Percentiles rank a stretch among this genome's conserved stretches.
phyloP scores from a whole-genome alignment of 1,139 yeast genomes.

The Candida tunisiensis region DNA sequence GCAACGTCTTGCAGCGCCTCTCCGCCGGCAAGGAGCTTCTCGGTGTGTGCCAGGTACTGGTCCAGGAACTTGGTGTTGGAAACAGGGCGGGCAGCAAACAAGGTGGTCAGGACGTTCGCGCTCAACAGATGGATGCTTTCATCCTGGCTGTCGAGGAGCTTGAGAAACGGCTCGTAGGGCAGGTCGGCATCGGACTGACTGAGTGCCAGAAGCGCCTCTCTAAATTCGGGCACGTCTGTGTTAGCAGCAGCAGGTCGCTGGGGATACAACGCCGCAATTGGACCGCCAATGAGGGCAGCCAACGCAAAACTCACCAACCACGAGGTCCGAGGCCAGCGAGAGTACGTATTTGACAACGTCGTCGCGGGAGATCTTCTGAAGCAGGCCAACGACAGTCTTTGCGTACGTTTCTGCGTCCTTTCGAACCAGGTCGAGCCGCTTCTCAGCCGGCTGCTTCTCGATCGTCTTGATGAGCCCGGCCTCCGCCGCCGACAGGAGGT shows the following conservation, averaged over 20 bases:
- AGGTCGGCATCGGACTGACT: conserved; percentile 24
- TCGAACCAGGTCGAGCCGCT: conserved; percentile 14
- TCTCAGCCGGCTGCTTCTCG: conserved; percentile 29
- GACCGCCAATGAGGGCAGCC: conserved; percentile 1
- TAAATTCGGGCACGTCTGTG: conserved; percentile 30
- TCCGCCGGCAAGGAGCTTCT: conserved; percentile 9
- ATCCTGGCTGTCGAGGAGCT: conserved; percentile 27
- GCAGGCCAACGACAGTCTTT: conserved; percentile 35
- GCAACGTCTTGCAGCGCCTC: conserved; percentile 49
- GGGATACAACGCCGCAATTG: conserved; percentile 4
- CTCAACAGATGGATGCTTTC: conserved; percentile 20
- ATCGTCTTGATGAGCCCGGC: conserved; percentile 48
- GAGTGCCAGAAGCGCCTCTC: conserved; percentile 27
- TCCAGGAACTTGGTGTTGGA: conserved; percentile 12
- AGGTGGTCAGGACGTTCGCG: conserved; percentile 6
- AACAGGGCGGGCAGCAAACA: conserved; percentile 3
- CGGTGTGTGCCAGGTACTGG: conserved; percentile 12
- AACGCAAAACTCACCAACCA: too few relatives aligned
- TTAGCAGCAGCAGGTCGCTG: conserved; percentile 26
- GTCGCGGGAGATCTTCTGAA: conserved; percentile 36
- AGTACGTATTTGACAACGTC: conserved; percentile 65
- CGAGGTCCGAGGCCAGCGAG: conserved; percentile 50
- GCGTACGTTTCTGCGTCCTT: conserved; percentile 37
- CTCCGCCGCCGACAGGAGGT: conserved; percentile 46
- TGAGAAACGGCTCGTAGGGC: conserved; percentile 33